phyloP scores from a whole-genome alignment of 371 early-diverging fungal species.

The Synchytrium microbalum region DNA sequence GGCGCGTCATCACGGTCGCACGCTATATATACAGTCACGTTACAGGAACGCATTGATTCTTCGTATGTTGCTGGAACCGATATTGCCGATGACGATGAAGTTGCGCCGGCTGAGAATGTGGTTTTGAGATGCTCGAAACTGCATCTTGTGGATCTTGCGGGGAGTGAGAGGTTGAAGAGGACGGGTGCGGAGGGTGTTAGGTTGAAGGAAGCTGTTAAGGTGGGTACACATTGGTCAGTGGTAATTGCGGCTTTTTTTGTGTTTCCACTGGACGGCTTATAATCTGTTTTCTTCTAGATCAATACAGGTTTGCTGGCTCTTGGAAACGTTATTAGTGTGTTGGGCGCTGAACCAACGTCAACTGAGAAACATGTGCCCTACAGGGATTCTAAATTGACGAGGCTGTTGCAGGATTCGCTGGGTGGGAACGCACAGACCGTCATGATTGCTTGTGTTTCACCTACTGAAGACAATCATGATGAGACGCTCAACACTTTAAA shows the following conservation, averaged over 20 bases:
- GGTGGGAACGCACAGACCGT: slow-evolving; percentile 6
- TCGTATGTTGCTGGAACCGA: neutral
- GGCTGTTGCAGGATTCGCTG: slow-evolving; percentile 5
- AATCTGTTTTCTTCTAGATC: too few species aligned
- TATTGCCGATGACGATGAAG: neutral
- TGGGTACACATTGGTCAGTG: too few species aligned
- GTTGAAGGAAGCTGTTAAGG: slow-evolving; percentile 11
- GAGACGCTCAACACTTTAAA: slow-evolving; percentile 96
- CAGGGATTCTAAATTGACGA: neutral
- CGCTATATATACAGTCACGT: slow-evolving; percentile 23
- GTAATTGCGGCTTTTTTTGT: too few species aligned
- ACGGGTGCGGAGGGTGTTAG: slow-evolving; percentile 14
- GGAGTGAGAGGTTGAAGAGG: slow-evolving; percentile 10
- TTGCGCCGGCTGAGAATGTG: neutral
- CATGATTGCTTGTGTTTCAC: slow-evolving; percentile 1
- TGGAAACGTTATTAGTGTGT: slow-evolving; percentile 97
- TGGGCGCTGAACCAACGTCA: slow-evolving; percentile 69
- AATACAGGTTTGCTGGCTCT: slow-evolving; percentile 97
- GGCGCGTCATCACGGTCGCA: slow-evolving; percentile 30
- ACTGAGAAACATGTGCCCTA: slow-evolving; percentile 6
- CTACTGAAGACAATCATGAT: slow-evolving; percentile 55
- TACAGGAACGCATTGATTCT: neutral
- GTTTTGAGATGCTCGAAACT: neutral
- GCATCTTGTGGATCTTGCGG: slow-evolving; percentile 4
- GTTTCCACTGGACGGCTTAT: too few species aligned